A percentile compares a stretch with the other conserved stretches of the same genome.
Evolutionary conservation across 768 basidiomycete genomes (phyloP).

Genomic region (Punctularia strigosozonata): DNA sequence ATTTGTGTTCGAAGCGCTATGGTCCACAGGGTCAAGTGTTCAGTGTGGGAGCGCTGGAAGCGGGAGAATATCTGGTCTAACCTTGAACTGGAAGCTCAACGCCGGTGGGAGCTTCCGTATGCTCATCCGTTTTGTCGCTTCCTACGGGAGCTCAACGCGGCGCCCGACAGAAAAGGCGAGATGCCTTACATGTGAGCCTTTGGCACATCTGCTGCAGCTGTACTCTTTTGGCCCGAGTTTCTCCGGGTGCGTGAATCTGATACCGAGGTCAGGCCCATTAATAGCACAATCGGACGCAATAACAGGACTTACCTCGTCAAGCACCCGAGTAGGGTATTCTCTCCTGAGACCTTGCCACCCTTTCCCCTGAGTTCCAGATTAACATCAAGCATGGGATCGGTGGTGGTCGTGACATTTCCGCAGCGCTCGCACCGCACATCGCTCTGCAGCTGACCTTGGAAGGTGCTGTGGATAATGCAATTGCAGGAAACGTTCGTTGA

Average conservation of each 20-base stretch:
- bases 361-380: constrained; percentile 70
- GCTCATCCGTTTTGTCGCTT: constrained; percentile 76
- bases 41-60: no score
- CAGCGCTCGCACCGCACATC: constrained; percentile 86
- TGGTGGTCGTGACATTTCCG: constrained; percentile 60
- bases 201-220: constrained; percentile 72
- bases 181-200: constrained; percentile 44
- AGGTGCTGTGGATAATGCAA: constrained; percentile 86
- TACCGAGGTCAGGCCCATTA: constrained; percentile 3
- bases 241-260: constrained; percentile 78
- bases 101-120: constrained; percentile 82
- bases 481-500: constrained; percentile 73
- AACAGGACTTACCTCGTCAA: constrained; percentile 53
- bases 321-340: constrained; percentile 64
- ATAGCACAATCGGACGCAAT: no score
- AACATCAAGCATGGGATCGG: constrained; percentile 87
- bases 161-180: constrained; percentile 1
- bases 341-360: constrained; percentile 31
- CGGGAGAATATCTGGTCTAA: constrained; percentile 15
- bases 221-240: constrained; percentile 76
- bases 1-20: constrained; percentile 88
- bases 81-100: constrained; percentile 93
- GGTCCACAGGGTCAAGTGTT: no score
- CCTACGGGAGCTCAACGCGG: constrained; percentile 24
- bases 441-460: constrained; percentile 77